These are phyloP conservation scores for Neurospora tetraspora DNA, from an alignment of 495 filamentous ascomycete genomes.

Conservation along the genomic window DNA sequence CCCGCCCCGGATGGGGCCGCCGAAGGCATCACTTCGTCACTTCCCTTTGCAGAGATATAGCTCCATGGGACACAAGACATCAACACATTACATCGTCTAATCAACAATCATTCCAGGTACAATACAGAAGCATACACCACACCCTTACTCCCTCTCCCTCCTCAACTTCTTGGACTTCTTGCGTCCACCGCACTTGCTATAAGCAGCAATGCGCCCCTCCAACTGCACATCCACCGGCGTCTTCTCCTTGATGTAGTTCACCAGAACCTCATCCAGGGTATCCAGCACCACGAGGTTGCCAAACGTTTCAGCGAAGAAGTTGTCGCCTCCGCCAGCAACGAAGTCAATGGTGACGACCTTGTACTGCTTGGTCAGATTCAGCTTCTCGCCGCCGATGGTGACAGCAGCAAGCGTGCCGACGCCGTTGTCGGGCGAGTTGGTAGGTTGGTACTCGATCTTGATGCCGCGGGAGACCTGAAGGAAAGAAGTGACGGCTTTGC, in stretches of 20 bases:
- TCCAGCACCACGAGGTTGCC: constrained; percentile 32
- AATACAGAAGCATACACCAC: not conserved
- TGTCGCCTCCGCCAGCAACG: constrained; percentile 45
- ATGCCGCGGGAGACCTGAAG: constrained; percentile 42
- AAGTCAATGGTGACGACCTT: constrained; percentile 46
- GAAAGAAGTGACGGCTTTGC: constrained; percentile 36
- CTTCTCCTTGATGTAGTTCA: constrained; percentile 30
- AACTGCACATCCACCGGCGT: constrained; percentile 38
- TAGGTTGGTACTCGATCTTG: constrained; percentile 36
- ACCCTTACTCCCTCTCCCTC: not conserved
- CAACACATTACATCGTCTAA: not conserved
- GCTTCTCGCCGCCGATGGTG: constrained; percentile 25
- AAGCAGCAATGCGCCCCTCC: constrained; percentile 35
- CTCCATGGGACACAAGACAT: not conserved
- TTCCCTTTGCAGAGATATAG: not conserved
- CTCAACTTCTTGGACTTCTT: not conserved
- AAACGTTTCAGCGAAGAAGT: constrained; percentile 31
- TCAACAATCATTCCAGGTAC: not conserved
- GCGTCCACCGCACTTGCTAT: constrained; percentile 3
- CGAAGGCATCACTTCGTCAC: not conserved
- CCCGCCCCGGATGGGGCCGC: not conserved
- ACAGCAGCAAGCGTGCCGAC: constrained; percentile 28
- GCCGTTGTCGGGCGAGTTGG: constrained; percentile 14
- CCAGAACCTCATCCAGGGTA: constrained; percentile 42
- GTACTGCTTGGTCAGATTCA: constrained; percentile 32